These are phyloP conservation scores for Limonium bicolor DNA, from an alignment of 148 eudicot species.

Conservation along the genomic window DNA sequence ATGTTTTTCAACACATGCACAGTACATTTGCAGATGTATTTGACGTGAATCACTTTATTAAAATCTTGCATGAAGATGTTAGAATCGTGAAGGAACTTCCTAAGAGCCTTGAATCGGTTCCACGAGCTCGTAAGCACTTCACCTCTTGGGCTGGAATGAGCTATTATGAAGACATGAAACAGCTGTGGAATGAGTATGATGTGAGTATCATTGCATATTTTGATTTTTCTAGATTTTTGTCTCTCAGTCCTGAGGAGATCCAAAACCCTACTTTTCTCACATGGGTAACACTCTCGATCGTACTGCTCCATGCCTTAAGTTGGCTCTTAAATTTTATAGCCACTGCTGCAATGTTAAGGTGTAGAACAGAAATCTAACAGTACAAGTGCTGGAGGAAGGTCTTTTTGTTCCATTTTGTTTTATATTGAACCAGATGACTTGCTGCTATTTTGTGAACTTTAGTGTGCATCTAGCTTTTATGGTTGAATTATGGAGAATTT, in stretches of 20 bases:
- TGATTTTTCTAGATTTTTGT: neutral
- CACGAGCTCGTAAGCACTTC: conserved; percentile 90
- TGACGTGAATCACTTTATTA: conserved; percentile 57
- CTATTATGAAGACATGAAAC: conserved; percentile 72
- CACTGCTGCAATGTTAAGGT: no score
- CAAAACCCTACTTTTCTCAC: no score
- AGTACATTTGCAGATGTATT: conserved; percentile 76
- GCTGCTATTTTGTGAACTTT: no score
- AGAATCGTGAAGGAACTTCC: conserved; percentile 71
- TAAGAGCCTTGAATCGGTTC: conserved; percentile 45
- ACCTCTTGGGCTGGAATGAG: conserved; percentile 67
- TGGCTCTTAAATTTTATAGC: no score
- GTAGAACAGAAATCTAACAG: no score
- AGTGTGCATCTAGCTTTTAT: no score
- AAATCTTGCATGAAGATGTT: conserved; percentile 52
- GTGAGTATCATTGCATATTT: conserved; percentile 12
- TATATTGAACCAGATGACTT: no score
- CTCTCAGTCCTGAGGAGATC: neutral
- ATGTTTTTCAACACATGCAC: conserved; percentile 14
- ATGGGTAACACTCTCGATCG: no score
- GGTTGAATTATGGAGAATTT: no score
- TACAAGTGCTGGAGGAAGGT: no score
- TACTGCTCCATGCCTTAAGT: no score
- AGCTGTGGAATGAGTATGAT: conserved; percentile 68
- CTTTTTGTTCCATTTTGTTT: no score